Base-by-base conservation (phyloP, 768 basidiomycete genomes). In the Tricholoma sp. region DNA sequence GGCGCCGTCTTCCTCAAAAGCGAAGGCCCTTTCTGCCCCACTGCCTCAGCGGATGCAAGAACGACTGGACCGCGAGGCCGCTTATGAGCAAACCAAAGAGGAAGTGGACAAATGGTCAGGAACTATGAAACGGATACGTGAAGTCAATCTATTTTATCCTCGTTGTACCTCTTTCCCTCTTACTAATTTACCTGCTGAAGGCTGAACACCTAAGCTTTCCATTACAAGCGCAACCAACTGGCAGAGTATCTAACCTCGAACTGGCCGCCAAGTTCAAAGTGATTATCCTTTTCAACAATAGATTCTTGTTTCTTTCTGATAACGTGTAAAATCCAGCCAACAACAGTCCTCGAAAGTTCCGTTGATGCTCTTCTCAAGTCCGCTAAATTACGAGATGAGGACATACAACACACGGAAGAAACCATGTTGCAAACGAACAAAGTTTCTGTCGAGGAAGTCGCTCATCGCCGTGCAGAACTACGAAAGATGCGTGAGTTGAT, bases 81-180 rank as follows among this genome's bases (percentile, higher is more conserved):
- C 96, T 0, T 97, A 96, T 67, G 94, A 94, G 64, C 82, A 90
- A 70, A 98, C 95, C 4, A 93, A 91, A 67, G 80, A 83, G 59
- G 95, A 98, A 69, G 88, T 96, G 2, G 84, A 90, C 60, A 97
- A 96, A 75, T 98, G 96, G 97, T 83, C 83, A 28, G 85, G 83
- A 5, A 91, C 92, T 3, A 96, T 98, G 88, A 91, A 89, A 69
- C 81, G 83, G 18, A 94, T 99, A 61, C 86, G 88, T 61, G 92
- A 98, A 75, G 91, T 89, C 47, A 52, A 76, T 48, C 29, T 31
- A 7, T 50, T 57, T 29, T 17, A 4, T 50, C 10, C 29, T 8
- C 8, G 31, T 36, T 34, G 33, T 8, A 20, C 13, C 29, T 15
- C 29, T 53, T 44, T 47, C 60, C n/a, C 65, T 34, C 29, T 59